Base-by-base conservation (phyloP, 352 stramenopile species). In the Aphanomyces invadans region DNA sequence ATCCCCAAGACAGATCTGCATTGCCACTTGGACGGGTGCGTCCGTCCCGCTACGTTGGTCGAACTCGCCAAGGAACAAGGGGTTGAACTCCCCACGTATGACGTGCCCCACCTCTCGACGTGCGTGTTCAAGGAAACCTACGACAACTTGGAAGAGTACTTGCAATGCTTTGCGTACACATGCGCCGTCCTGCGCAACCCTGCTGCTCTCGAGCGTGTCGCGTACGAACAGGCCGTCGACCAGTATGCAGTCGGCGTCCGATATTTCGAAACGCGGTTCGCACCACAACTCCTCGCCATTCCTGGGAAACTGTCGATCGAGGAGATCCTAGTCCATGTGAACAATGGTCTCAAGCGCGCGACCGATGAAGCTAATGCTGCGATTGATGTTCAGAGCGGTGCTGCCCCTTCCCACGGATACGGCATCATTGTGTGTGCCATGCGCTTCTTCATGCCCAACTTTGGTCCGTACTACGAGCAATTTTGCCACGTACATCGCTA, bases 361-460 rank as follows among this genome's bases (percentile, higher is more conserved):
- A 82, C 80, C 2, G 70, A 87, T 15, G 76, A 92, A 72, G 81
- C 73, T 51, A 92, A 92, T 60, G 78, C 73, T 1, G 70, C 67
- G 15, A 78, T 89, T 60, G 74, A 89, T 44, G 78, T 86, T 23
- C 60, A 68, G 17, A 78, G 63, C 29, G 82, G 76, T 12, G 62
- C 79, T 19, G 86, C 83, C 10, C 88, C 86, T 2, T 69, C 32
- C 2, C 93, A 88, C 73, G 78, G 75, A 23, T 96, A 92, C 48
- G 83, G 88, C 57, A 92, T 96, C 60, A 95, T 96, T 57, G 83
- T 90, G 29, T 96, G 88, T 59, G 88, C 85, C 10, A 96, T 96
- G 88, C 76, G 88, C 44, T 91, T 89, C 73, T 96, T 96, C 73
- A 85, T 85, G 5, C 64, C 73, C n/a, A 74, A 72, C 2, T 90